Evolutionary conservation across 345 rosid genomes (phyloP), one percentile per base, ranked within the genome.

Genomic region (Eucalyptus caleyi): DNA sequence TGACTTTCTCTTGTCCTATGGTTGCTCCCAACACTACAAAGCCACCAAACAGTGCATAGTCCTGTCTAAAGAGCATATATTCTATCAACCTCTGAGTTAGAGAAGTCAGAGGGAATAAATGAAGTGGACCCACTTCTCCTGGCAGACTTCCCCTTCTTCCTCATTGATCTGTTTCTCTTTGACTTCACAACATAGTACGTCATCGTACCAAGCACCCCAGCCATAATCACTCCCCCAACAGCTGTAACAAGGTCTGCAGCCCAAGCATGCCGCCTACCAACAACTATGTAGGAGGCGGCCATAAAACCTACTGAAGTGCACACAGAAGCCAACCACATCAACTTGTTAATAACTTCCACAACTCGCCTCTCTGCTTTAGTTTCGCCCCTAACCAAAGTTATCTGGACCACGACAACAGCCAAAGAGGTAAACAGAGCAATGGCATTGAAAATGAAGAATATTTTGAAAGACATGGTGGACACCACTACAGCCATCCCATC

Each of bases 291-390:
- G 5, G 99, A 93, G 6, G 98, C 95, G 5, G 99, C 94, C 50
- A 94, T 93, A 59, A 96, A 98, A 4, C 97, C 97, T 50, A 97
- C 95, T 2, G 96, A 92, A 44, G 97, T 97, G 94, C 96, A 97
- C 47, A 96, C 97, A 85, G 99, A 96, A 11, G 99, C 99, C 47
- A 98, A 88, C 99, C 99, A 98, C 99, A 97, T 96, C 88, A 98
- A 91, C 91, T 98, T 98, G 89, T 98, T 98, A 89, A 97, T 98
- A 88, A 98, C 94, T 93, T 95, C 96, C 88, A 96, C 94, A 9
- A 98, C 98, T 88, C 95, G 95, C 91, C 97, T 95, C 89, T 95
- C 98, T 1, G 99, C 86, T 87, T 96, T 97, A 18, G 96, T 89
- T 92, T 97, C 98, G 80, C 98, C 97, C 72, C 98, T 95, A 4